Base-by-base conservation (phyloP, 1,284 basidiomycete genomes). In the Marasmius sp. region DNA sequence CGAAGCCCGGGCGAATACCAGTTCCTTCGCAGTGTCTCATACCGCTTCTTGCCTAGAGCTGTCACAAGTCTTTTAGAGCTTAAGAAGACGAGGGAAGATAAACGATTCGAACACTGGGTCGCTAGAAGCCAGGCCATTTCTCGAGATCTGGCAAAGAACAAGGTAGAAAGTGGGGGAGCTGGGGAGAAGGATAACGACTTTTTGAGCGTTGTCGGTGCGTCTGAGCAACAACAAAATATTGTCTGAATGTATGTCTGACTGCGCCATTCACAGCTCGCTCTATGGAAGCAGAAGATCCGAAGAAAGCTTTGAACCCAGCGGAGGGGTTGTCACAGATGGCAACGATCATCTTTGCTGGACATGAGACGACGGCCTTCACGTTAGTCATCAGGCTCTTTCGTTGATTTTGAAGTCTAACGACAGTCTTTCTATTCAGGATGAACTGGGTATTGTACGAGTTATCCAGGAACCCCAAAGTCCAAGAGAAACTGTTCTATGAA, bases 401-500 rank as follows among this genome's bases (percentile, higher is more conserved):
- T 16, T 36, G 11, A 36, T 6, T 2, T 6, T 14, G n/a, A 18
- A 54, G 9, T 10, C 52, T 18, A 47, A 47, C 45, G n/a, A 9
- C n/a, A 5, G 16, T 10, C 20, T 47, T n/a, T 20, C 8, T n/a
- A 8, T n/a, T n/a, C 36, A 54, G 52, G 2, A 37, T 54, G 36
- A 54, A n/a, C 27, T 54, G 52, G 52, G 5, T 37, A 5, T 9
- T 54, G 11, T 54, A 54, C 34, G 71, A 74, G 58, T 63, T 73
- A 8, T 59, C 68, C 4, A 59, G 56, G 55, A 62, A 67, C 33
- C 70, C 69, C 1, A 64, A 69, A 49, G 65, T 67, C 20, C 72
- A 75, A 59, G 58, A 58, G 16, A 50, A 57, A 14, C 36, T 69
- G n/a, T 70, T 69, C 22, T 58, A 66, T 9, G 73, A 75, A 47